Evolutionary conservation across 2,329 filamentous ascomycete genomes (phyloP).

Genomic region (Hysterium pulicare): DNA sequence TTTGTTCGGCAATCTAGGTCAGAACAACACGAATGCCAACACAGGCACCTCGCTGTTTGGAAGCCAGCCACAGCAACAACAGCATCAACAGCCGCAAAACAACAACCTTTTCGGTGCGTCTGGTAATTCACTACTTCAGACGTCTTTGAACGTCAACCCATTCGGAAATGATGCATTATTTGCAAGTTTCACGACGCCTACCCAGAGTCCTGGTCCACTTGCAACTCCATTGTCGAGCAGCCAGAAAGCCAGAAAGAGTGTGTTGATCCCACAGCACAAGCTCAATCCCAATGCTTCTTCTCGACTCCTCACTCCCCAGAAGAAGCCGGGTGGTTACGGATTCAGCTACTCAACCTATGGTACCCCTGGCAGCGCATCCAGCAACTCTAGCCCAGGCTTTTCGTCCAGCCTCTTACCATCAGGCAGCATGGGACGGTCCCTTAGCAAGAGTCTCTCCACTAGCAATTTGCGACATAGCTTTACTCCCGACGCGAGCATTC

Average conservation of each 20-base stretch:
- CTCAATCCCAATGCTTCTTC: slow-evolving; percentile 77
- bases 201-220: slow-evolving; percentile 77
- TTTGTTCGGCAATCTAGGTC: slow-evolving; percentile 46
- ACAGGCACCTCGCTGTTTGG: slow-evolving; percentile 42
- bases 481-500: slow-evolving; percentile 78
- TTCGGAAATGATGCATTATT: slow-evolving; percentile 90
- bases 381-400: slow-evolving; percentile 70
- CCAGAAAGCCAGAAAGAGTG: slow-evolving; percentile 73
- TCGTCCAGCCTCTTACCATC: slow-evolving; percentile 33
- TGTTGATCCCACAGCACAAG: slow-evolving; percentile 82
- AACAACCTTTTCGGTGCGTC: slow-evolving; percentile 54
- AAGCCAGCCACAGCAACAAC: slow-evolving; percentile 41
- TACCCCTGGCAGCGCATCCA: slow-evolving; percentile 68
- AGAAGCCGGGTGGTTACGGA: slow-evolving; percentile 70
- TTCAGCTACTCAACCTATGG: slow-evolving; percentile 93
- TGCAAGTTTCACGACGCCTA: slow-evolving; percentile 63
- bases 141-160: slow-evolving; percentile 66
- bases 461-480: slow-evolving; percentile 81
- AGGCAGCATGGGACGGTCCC: slow-evolving; percentile 65
- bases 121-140: slow-evolving; percentile 49
- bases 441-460: slow-evolving; percentile 85
- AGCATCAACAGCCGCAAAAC: slow-evolving; percentile 37
- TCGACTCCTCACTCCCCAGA: slow-evolving; percentile 78
- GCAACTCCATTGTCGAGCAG: slow-evolving; percentile 80
- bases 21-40: slow-evolving; percentile 38